phyloP scores from a whole-genome alignment of 768 basidiomycete genomes.

The Mycena amicta region DNA sequence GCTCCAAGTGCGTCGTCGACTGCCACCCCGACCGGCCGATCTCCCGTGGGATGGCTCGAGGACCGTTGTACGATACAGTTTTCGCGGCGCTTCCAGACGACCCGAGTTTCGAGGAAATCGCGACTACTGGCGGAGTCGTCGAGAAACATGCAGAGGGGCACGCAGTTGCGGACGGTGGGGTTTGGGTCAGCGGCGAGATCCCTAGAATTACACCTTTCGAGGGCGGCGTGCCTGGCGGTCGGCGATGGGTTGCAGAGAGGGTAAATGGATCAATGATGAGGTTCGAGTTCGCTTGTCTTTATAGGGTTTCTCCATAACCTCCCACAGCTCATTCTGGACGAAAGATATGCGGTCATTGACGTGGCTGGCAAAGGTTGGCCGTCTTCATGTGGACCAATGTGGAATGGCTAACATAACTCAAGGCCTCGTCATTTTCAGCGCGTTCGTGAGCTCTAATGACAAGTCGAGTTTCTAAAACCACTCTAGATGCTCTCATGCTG shows the following conservation, averaged over 20 bases:
- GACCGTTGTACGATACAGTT: slow-evolving; percentile 58
- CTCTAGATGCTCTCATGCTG: slow-evolving; percentile 71
- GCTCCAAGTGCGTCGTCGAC: slow-evolving; percentile 55
- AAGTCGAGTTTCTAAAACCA: not conserved
- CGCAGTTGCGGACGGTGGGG: slow-evolving; percentile 57
- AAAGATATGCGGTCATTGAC: slow-evolving; percentile 76
- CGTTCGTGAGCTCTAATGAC: slow-evolving; percentile 46
- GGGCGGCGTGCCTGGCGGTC: slow-evolving; percentile 64
- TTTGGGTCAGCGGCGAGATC: slow-evolving; percentile 84
- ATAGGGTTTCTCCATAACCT: no score
- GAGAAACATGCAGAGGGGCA: slow-evolving; percentile 65
- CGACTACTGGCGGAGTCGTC: slow-evolving; percentile 53
- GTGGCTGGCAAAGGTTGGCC: slow-evolving; percentile 81
- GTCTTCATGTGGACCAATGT: no score
- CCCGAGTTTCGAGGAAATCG: slow-evolving; percentile 71
- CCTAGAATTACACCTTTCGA: slow-evolving; percentile 72
- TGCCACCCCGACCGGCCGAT: slow-evolving; percentile 77
- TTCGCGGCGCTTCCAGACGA: slow-evolving; percentile 65
- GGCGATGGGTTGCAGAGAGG: slow-evolving; percentile 56
- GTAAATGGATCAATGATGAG: slow-evolving; percentile 57
- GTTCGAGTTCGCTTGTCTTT: slow-evolving; percentile 44
- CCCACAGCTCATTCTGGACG: slow-evolving; percentile 75
- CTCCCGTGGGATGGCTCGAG: slow-evolving; percentile 73
- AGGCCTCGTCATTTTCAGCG: slow-evolving; percentile 83
- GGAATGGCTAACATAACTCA: no score